These are phyloP conservation scores for Schizothecium vesticola DNA, from an alignment of 495 filamentous ascomycete genomes.

Conservation along the genomic window DNA sequence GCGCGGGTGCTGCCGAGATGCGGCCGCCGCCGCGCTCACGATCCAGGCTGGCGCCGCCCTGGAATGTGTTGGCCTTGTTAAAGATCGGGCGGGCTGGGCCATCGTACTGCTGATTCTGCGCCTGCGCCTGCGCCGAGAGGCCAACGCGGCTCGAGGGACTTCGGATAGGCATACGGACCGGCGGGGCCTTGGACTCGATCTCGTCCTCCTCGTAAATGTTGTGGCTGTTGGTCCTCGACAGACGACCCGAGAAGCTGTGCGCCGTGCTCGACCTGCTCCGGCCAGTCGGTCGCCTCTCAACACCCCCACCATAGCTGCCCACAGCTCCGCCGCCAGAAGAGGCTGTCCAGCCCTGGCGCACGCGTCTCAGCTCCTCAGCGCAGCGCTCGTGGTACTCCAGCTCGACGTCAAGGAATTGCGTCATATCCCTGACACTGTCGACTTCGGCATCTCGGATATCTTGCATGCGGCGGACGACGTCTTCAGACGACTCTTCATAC, in stretches of 20 bases:
- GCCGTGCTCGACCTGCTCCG: constrained; percentile 45
- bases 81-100: constrained; percentile 34
- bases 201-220: constrained; percentile 34
- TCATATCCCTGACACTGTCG: constrained; percentile 77
- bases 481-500: constrained; percentile 93
- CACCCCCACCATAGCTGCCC: constrained; percentile 20
- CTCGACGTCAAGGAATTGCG: constrained; percentile 81
- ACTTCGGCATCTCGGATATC: constrained; percentile 90
- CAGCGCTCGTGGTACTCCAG: constrained; percentile 87
- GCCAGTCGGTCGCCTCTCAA: constrained; percentile 27
- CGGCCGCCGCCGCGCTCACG: constrained; percentile 23
- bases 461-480: constrained; percentile 89
- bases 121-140: constrained; percentile 36
- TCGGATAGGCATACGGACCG: constrained; percentile 58
- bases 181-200: constrained; percentile 25
- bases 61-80: constrained; percentile 40
- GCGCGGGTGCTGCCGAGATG: constrained; percentile 19
- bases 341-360: constrained; percentile 44
- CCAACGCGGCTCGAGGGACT: constrained; percentile 39
- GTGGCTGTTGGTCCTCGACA: constrained; percentile 33
- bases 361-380: constrained; percentile 59
- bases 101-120: constrained; percentile 26
- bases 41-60: constrained; percentile 24
- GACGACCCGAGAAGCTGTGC: constrained; percentile 39
- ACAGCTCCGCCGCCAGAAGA: constrained; percentile 3